A percentile compares a stretch with the other conserved stretches of the same genome.
phyloP scores from a whole-genome alignment of 495 filamentous ascomycete species.

The Penicillium coffeae region DNA sequence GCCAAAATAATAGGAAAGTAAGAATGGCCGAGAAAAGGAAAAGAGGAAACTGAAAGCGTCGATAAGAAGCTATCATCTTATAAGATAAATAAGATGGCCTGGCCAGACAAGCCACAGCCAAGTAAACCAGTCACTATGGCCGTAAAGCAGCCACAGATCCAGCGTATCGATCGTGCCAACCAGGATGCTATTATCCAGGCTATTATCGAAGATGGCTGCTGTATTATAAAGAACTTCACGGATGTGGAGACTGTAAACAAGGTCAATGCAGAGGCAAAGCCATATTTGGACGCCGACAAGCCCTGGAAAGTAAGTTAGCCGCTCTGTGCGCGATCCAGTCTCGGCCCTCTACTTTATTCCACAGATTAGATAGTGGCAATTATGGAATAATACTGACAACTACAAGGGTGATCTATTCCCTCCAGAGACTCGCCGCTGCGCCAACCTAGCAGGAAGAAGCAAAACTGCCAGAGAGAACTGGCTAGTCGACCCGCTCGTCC shows the following conservation, averaged over 20 bases:
- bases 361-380: too few species aligned
- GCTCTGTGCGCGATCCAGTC: too few species aligned
- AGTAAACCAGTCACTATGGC: background rate
- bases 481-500: conserved; percentile 17
- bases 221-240: conserved; percentile 21
- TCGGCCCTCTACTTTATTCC: too few species aligned
- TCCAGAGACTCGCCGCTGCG: conserved; percentile 16
- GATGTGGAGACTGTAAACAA: background rate
- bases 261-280: conserved; percentile 3
- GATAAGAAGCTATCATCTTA: too few species aligned
- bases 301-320: conserved; percentile 14
- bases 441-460: conserved; percentile 17
- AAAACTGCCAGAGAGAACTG: conserved; percentile 15
- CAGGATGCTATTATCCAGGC: background rate
- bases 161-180: conserved; percentile 1
- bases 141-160: conserved; percentile 1
- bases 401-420: conserved; percentile 20
- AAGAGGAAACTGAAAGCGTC: background rate
- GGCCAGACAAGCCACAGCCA: too few species aligned
- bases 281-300: conserved; percentile 12
- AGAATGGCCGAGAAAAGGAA: background rate
- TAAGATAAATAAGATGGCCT: too few species aligned
- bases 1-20: background rate
- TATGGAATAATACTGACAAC: conserved; percentile 14
- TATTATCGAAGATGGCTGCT: conserved; percentile 16